Percentiles rank a stretch among this genome's conserved stretches.
Evolutionary conservation across 2,329 filamentous ascomycete species (phyloP).

Genomic region (Exophiala mesophila): DNA sequence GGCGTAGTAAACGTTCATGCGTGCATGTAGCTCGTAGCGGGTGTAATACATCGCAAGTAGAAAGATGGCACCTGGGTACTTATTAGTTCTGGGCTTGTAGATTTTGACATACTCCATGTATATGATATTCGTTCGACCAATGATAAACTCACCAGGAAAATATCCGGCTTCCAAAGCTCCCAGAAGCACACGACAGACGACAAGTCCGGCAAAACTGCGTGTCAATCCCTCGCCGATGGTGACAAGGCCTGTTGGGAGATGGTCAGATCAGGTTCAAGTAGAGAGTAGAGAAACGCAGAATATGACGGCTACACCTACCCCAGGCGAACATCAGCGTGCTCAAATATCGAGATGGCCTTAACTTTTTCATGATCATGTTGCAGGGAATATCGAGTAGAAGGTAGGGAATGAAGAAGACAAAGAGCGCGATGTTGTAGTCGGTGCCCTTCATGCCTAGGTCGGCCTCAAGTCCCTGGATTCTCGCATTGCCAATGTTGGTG

Average conservation of each 20-base stretch:
- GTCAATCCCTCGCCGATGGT: constrained; percentile 34
- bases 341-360: constrained; percentile 14
- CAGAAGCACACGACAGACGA: constrained; percentile 28
- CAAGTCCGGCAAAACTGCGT: constrained; percentile 24
- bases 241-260: constrained; percentile 30
- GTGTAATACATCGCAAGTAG: constrained; percentile 30
- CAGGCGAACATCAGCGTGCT: constrained; percentile 8
- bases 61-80: constrained; percentile 12
- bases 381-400: constrained; percentile 36
- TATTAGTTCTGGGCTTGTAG: no score
- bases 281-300: background rate
- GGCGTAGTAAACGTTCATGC: constrained; percentile 29
- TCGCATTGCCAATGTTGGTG: constrained; percentile 44
- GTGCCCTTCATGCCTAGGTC: constrained; percentile 39
- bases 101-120: no score
- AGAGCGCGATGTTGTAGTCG: constrained; percentile 31
- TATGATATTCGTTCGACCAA: no score
- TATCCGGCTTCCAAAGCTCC: constrained; percentile 32
- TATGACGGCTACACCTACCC: constrained; percentile 22
- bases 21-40: constrained; percentile 32
- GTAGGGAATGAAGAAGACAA: constrained; percentile 23
- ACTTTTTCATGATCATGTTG: constrained; percentile 40
- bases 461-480: constrained; percentile 38
- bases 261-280: background rate
- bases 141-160: no score